Percentiles rank a stretch among this genome's conserved stretches.
Evolutionary conservation across 1,284 basidiomycete genomes (phyloP).

Genomic region (Tremellales sp.): DNA sequence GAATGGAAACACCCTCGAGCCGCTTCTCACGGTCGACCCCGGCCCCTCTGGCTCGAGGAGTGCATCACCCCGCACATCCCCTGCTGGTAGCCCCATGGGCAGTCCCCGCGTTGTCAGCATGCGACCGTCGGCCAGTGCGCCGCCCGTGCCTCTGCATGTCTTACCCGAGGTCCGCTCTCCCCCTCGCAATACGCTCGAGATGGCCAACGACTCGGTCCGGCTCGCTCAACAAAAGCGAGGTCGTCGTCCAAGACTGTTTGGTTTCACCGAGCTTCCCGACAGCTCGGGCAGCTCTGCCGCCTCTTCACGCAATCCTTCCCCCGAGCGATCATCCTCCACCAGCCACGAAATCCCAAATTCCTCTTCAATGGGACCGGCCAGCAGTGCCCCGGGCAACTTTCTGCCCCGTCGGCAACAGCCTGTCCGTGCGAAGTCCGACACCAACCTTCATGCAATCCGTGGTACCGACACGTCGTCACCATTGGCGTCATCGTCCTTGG

Average conservation of each 20-base stretch:
- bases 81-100: constrained; percentile 6
- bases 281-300: constrained; percentile 20
- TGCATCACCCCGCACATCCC: constrained; percentile 5
- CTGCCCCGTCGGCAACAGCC: constrained; percentile 33
- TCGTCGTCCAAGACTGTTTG: constrained; percentile 44
- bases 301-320: constrained; percentile 19
- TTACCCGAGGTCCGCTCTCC: constrained; percentile 45
- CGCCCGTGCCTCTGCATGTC: constrained; percentile 31
- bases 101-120: not conserved
- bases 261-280: constrained; percentile 43
- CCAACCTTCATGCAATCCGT: constrained; percentile 20
- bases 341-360: not conserved
- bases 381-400: constrained; percentile 6
- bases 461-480: not conserved
- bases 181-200: constrained; percentile 27
- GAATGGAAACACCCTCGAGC: not conserved
- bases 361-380: not conserved
- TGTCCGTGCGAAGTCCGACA: constrained; percentile 29
- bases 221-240: constrained; percentile 22
- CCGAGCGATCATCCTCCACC: constrained; percentile 11
- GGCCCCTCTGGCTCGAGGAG: not conserved
- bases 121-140: constrained; percentile 1
- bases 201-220: constrained; percentile 27
- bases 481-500: not conserved
- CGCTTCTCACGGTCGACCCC: not conserved